phyloP scores from a whole-genome alignment of 1,284 basidiomycete genomes.

The Leccinum subfulvum region DNA sequence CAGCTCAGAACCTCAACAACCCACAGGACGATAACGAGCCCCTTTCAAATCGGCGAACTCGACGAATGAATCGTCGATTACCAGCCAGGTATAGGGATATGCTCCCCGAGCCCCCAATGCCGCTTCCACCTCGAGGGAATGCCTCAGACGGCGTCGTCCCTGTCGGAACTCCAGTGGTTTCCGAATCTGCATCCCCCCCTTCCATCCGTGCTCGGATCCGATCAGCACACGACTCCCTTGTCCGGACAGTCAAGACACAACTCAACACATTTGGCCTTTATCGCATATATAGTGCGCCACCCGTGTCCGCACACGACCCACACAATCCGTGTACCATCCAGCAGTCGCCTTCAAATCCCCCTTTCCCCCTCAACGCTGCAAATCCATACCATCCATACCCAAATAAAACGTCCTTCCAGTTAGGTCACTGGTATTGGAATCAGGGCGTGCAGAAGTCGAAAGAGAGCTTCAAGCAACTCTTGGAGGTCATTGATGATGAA shows the following conservation, averaged over 20 bases:
- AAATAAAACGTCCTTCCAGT: neutral
- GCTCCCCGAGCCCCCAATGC: neutral
- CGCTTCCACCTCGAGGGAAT: neutral
- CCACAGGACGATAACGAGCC: neutral
- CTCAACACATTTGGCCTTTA: neutral
- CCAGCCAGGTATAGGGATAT: neutral
- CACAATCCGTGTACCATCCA: neutral
- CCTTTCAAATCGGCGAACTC: neutral
- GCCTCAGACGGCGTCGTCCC: neutral
- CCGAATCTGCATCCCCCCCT: neutral
- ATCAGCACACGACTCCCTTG: neutral
- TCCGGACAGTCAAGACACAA: neutral
- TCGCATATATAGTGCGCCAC: neutral
- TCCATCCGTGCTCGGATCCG: neutral
- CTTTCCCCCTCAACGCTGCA: neutral
- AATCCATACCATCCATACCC: neutral
- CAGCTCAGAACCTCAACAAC: neutral
- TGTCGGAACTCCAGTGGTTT: too few relatives aligned
- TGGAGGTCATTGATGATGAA: neutral
- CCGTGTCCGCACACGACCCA: neutral
- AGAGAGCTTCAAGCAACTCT: neutral
- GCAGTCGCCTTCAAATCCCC: neutral
- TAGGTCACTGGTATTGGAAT: neutral
- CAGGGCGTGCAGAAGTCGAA: neutral
- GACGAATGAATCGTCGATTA: neutral